phyloP scores from a whole-genome alignment of 2,329 filamentous ascomycete species.

The Graphilbum fragrans region DNA sequence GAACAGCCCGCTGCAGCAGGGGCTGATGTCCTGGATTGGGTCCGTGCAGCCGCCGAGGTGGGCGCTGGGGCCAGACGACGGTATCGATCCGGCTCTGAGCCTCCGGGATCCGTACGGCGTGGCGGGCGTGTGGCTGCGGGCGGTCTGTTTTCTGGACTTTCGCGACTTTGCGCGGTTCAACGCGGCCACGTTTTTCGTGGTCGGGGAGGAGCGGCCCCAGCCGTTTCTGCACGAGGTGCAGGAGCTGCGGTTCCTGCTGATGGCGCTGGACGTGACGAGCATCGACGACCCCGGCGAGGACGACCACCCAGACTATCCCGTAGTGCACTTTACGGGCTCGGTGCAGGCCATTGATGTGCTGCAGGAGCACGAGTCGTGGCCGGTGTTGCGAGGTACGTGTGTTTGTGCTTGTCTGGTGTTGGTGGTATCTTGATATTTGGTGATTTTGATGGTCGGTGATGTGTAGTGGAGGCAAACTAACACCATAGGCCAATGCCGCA shows the following conservation, averaged over 20 bases:
- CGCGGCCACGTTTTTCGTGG: slow-evolving; percentile 22
- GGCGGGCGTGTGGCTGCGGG: slow-evolving; percentile 58
- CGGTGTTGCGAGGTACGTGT: slow-evolving; percentile 45
- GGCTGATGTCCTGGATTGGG: neutral
- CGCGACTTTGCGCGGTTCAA: slow-evolving; percentile 63
- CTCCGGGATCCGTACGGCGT: slow-evolving; percentile 57
- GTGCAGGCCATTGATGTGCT: slow-evolving; percentile 49
- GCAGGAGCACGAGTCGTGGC: slow-evolving; percentile 59
- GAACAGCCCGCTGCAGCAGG: neutral
- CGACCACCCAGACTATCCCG: slow-evolving; percentile 45
- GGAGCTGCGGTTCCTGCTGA: slow-evolving; percentile 57
- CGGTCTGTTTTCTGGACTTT: slow-evolving; percentile 51
- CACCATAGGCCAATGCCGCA: slow-evolving; percentile 42
- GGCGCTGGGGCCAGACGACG: no score
- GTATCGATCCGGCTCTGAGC: no score
- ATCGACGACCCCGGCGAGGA: slow-evolving; percentile 47
- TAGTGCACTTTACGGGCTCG: slow-evolving; percentile 56
- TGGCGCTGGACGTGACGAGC: slow-evolving; percentile 50
- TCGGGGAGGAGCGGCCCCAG: no score
- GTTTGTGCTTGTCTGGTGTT: neutral
- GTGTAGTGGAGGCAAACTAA: neutral
- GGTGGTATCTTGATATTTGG: neutral
- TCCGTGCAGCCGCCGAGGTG: no score
- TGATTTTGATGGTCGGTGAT: neutral
- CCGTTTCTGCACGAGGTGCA: slow-evolving; percentile 51